Percentiles rank a stretch among this genome's conserved stretches.
phyloP scores from a whole-genome alignment of 768 basidiomycete species.

The Leccinum boreale region DNA sequence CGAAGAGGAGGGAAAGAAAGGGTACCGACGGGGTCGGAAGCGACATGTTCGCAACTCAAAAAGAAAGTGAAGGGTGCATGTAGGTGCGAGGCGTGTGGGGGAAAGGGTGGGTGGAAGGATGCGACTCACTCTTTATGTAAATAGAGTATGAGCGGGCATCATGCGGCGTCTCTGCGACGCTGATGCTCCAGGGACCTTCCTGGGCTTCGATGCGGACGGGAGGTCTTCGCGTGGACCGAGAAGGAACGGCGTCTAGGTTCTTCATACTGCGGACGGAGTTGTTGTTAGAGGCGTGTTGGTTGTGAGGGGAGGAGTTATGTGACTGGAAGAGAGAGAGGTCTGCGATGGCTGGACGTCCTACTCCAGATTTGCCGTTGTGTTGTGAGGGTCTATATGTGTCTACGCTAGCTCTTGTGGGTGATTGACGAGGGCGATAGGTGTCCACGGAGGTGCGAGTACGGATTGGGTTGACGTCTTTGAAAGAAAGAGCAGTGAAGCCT shows the following conservation, averaged over 20 bases:
- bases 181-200: constrained; percentile 85
- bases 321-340: constrained; percentile 43
- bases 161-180: constrained; percentile 82
- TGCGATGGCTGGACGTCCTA: constrained; percentile 36
- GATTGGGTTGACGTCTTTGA: constrained; percentile 33
- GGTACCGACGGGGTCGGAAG: constrained; percentile 27
- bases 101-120: constrained; percentile 23
- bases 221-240: constrained; percentile 41
- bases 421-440: constrained; percentile 24
- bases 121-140: constrained; percentile 82
- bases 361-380: constrained; percentile 33
- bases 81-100: constrained; percentile 14
- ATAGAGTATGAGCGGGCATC: constrained; percentile 68
- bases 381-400: constrained; percentile 41
- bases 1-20: constrained; percentile 17
- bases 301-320: constrained; percentile 31
- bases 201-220: constrained; percentile 66
- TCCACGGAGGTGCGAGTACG: constrained; percentile 30
- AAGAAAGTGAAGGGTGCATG: constrained; percentile 18
- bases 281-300: constrained; percentile 29
- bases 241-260: constrained; percentile 40
- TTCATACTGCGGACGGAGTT: constrained; percentile 40
- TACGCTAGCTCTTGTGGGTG: constrained; percentile 40
- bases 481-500: constrained; percentile 39
- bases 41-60: constrained; percentile 20